Evolutionary conservation across 257 asterid species (phyloP), one percentile per base, ranked within the genome.

Genomic region (Mentha longifolia): DNA sequence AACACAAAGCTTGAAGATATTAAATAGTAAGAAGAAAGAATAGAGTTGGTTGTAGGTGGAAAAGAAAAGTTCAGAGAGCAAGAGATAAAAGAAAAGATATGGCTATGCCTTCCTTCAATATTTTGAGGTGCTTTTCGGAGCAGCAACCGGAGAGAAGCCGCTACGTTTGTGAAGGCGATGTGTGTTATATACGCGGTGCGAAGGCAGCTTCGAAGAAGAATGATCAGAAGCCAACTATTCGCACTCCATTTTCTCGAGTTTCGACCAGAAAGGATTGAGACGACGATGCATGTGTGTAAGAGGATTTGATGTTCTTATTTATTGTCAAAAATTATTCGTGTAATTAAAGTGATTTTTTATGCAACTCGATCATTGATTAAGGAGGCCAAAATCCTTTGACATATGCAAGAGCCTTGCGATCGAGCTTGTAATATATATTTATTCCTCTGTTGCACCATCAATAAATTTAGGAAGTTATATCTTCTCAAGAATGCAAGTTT

Each of bases 71-170:
- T 5, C 6, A 33, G 8, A 33, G 9, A 55, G 20, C 2, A 17
- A 17, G 33, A 61, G n/a, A 9, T 37, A 54, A 17, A 17, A 9
- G 17, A 49, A 16, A 10, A 8, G 1, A 72, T 0, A 77, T 63
- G 76, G 57, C 77, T 7, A 66, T 66, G 86, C 70, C 82, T 52
- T 71, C 67, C 60, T 71, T 77, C 71, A 77, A 77, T 72, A 51
- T 80, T 31, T 65, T 77, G 79, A 68, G 59, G 57, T 83, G 85
- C 64, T 80, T 80, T 33, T 74, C 76, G 4, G 83, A 80, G 67
- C n/a, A n/a, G n/a, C 77, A 61, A 54, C 33, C 77, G 41, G 81
- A 64, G 59, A 68, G 71, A 42, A 68, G 76, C 1, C 61, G 39
- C 2, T 72, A 63, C 43, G 77, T 69, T 0, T 80, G 87, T 1